Percentiles rank a stretch among this genome's conserved stretches.
phyloP scores from a whole-genome alignment of 2,329 filamentous ascomycete species.

The Colletotrichum cuscutae region DNA sequence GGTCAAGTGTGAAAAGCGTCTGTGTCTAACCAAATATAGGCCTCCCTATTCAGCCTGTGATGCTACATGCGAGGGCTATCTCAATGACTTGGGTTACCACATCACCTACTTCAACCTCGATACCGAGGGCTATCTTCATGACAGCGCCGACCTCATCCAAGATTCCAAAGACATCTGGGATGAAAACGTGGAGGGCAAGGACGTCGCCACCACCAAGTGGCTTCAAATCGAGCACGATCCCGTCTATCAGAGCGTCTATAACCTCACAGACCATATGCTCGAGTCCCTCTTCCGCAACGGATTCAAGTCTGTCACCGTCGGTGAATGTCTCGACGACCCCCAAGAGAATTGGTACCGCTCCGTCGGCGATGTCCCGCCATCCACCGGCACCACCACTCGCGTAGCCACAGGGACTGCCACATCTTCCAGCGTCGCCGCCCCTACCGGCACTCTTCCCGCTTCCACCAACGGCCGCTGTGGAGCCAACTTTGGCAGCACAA shows the following conservation, averaged over 20 bases:
- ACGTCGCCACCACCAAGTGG: slow-evolving; percentile 39
- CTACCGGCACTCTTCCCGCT: slow-evolving; percentile 29
- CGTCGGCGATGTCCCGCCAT: slow-evolving; percentile 34
- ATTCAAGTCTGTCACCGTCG: slow-evolving; percentile 56
- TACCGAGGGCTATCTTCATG: slow-evolving; percentile 47
- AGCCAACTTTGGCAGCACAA: slow-evolving; percentile 36
- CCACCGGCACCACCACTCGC: slow-evolving; percentile 1
- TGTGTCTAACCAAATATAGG: slow-evolving; percentile 16
- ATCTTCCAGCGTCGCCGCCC: slow-evolving; percentile 4
- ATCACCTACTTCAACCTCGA: slow-evolving; percentile 49
- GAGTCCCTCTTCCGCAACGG: slow-evolving; percentile 50
- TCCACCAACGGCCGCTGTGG: slow-evolving; percentile 44
- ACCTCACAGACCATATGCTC: slow-evolving; percentile 50
- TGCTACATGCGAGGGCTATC: slow-evolving; percentile 22
- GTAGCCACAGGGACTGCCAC: slow-evolving; percentile 5
- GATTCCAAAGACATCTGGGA: slow-evolving; percentile 50
- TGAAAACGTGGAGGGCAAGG: slow-evolving; percentile 42
- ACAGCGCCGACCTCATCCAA: slow-evolving; percentile 45
- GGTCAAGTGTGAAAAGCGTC: not conserved
- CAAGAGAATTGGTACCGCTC: slow-evolving; percentile 64
- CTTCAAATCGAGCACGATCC: slow-evolving; percentile 52
- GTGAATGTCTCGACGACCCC: slow-evolving; percentile 65
- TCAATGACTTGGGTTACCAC: slow-evolving; percentile 47
- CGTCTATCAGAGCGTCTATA: slow-evolving; percentile 51
- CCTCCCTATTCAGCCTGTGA: slow-evolving; percentile 58